These are phyloP conservation scores for Lentinula raphanica DNA, from an alignment of 768 basidiomycete species.

Conservation along the genomic window DNA sequence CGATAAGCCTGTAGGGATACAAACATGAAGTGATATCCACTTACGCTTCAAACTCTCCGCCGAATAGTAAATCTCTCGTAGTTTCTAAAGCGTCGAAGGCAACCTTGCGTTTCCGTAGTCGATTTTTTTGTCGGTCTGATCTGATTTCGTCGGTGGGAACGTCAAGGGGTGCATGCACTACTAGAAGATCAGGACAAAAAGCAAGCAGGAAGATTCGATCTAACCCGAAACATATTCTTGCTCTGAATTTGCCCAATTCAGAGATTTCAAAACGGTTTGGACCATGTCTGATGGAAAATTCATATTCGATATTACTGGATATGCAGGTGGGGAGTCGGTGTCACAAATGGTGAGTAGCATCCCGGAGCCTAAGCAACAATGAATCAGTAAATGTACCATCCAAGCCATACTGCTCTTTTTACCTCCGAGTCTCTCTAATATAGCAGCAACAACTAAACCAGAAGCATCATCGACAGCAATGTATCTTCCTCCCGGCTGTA, in stretches of 20 bases:
- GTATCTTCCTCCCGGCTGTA: slow-evolving; percentile 83
- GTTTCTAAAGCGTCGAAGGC: slow-evolving; percentile 56
- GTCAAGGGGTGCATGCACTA: slow-evolving; percentile 59
- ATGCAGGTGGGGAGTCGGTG: slow-evolving; percentile 88
- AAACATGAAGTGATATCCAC: slow-evolving; percentile 16
- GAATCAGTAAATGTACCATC: not conserved
- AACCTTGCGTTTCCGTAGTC: slow-evolving; percentile 73
- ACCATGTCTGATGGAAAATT: slow-evolving; percentile 64
- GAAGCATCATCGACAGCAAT: slow-evolving; percentile 90
- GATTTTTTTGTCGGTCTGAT: slow-evolving; percentile 66
- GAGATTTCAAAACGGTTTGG: slow-evolving; percentile 51
- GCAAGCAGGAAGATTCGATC: slow-evolving; percentile 11
- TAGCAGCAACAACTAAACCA: slow-evolving; percentile 78
- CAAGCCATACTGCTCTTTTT: not conserved
- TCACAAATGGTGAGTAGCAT: slow-evolving; percentile 81
- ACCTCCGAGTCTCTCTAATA: slow-evolving; percentile 87
- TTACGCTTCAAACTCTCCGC: slow-evolving; percentile 86
- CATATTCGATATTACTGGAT: slow-evolving; percentile 78
- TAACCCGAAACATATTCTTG: slow-evolving; percentile 67
- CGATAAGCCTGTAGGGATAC: slow-evolving; percentile 3
- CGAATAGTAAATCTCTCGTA: slow-evolving; percentile 75
- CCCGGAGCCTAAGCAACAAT: slow-evolving; percentile 61
- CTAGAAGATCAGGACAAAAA: slow-evolving; percentile 5
- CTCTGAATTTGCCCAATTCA: slow-evolving; percentile 91
- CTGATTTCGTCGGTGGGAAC: slow-evolving; percentile 51